phyloP scores from a whole-genome alignment of 2,329 filamentous ascomycete species.

The Moelleriella libera region DNA sequence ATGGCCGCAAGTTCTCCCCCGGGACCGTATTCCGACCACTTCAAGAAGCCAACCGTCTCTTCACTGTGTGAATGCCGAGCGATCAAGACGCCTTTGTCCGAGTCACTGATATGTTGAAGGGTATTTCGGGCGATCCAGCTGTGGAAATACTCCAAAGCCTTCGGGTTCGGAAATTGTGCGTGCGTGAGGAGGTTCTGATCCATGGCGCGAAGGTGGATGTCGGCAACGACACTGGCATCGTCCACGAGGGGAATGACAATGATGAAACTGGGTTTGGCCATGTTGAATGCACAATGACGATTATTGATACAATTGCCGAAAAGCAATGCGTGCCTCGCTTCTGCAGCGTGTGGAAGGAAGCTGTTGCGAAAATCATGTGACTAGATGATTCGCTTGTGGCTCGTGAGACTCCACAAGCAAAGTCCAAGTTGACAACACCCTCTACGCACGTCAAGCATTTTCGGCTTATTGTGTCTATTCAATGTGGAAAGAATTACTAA shows the following conservation, averaged over 20 bases:
- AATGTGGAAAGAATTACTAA: no score
- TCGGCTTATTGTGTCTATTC: no score
- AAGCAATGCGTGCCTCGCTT: no score
- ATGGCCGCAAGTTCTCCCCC: constrained; percentile 2
- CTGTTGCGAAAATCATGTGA: neutral
- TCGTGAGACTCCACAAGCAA: neutral
- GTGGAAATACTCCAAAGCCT: constrained; percentile 14
- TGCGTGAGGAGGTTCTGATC: constrained; percentile 22
- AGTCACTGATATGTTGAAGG: constrained; percentile 12
- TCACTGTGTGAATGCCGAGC: constrained; percentile 15
- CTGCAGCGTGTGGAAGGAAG: neutral
- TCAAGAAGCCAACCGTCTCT: constrained; percentile 18
- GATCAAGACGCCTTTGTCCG: constrained; percentile 16
- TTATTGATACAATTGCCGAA: neutral
- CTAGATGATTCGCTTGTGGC: neutral
- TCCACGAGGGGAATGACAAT: constrained; percentile 11
- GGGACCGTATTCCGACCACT: constrained; percentile 18
- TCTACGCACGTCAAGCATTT: no score
- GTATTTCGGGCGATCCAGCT: constrained; percentile 17
- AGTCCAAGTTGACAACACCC: neutral
- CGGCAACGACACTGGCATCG: constrained; percentile 11
- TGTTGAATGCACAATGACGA: neutral
- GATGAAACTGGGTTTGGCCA: constrained; percentile 7
- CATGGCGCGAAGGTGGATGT: constrained; percentile 24
- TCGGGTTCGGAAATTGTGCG: constrained; percentile 22